Evolutionary conservation across 176 grass and related monocot genomes (phyloP).

Genomic region (Oryza glaberrima): DNA sequence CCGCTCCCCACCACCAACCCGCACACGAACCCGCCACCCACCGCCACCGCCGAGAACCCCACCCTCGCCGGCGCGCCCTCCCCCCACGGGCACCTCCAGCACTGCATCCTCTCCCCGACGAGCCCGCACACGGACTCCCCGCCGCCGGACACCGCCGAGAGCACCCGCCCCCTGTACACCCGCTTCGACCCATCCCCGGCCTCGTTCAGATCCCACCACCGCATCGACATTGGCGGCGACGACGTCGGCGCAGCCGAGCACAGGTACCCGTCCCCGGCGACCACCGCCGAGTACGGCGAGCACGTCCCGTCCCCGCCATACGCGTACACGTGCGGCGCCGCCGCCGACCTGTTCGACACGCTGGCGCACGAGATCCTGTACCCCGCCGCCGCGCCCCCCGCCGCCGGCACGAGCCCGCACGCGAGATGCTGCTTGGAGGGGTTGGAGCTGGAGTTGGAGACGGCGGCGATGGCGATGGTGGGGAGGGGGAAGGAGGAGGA

Average conservation of each 20-base stretch:
- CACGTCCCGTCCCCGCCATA: slow-evolving; percentile 16
- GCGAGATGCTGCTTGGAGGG: slow-evolving; percentile 41
- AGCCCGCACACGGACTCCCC: slow-evolving; percentile 69
- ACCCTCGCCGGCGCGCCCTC: background rate
- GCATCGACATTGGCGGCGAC: slow-evolving; percentile 49
- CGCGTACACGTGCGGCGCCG: slow-evolving; percentile 29
- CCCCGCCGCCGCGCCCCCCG: background rate
- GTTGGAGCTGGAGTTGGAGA: background rate
- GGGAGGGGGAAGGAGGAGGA: slow-evolving; percentile 60
- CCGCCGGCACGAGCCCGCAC: slow-evolving; percentile 45
- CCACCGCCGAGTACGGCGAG: slow-evolving; percentile 59
- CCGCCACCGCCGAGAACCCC: slow-evolving; percentile 59
- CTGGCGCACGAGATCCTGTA: slow-evolving; percentile 50
- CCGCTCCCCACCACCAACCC: slow-evolving; percentile 46
- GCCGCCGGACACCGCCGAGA: slow-evolving; percentile 71
- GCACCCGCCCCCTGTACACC: slow-evolving; percentile 61
- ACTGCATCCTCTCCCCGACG: slow-evolving; percentile 41
- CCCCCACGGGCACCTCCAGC: slow-evolving; percentile 68
- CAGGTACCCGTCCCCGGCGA: slow-evolving; percentile 84
- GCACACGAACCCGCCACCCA: slow-evolving; percentile 77
- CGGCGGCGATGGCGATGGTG: slow-evolving; percentile 73
- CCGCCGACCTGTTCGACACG: slow-evolving; percentile 24
- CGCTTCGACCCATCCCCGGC: slow-evolving; percentile 41
- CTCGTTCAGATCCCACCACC: slow-evolving; percentile 70
- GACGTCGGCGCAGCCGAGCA: slow-evolving; percentile 45